Evolutionary conservation across 345 rosid species (phyloP), one percentile per base, ranked within the genome.

Genomic region (Nephelium lappaceum): DNA sequence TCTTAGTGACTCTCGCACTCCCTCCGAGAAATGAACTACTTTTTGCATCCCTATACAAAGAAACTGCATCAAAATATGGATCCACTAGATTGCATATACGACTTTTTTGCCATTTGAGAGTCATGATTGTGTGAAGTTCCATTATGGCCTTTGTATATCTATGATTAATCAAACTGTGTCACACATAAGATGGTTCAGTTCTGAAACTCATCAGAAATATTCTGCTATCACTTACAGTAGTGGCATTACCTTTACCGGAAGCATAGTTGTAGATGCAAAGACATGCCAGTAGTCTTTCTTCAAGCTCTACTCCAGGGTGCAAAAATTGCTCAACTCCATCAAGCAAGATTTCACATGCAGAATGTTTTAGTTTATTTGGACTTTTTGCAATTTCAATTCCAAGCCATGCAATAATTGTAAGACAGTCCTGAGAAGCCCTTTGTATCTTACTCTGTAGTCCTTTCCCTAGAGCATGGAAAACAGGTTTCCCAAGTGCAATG

Each of bases 251-350:
- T 91, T 89, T 92, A 1, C 95, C 97, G 6, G 98, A 92, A 83
- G 95, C 90, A 73, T 90, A 92, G 83, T 93, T 95, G 75, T 92
- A 95, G 87, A 95, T 87, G 96, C 93, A 91, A 23, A 89, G 75
- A 87, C 94, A 92, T 8, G 95, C 96, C 72, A 93, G 87, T 72
- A 95, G 88, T 85, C 98, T 87, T 74, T 92, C 93, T 80, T 93
- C 97, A 67, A 93, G 91, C 79, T 92, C 93, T 24, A 82, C 49
- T 71, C 99, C 98, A 71, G 99, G 99, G 85, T 95, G 92, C 85
- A 95, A 67, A 81, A 85, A 90, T 43, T 92, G 91, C 83, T 92
- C 83, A 36, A 92, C 79, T 73, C 90, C 96, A 63, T 79, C 84
- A 23, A 93, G 87, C 77, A 95, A 84, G 75, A 89, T 88, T 78